Percentiles rank a stretch among this genome's conserved stretches.
These are phyloP conservation scores for Colletotrichum neosansevieriae DNA, from an alignment of 2,329 filamentous ascomycete species.

Conservation along the genomic window DNA sequence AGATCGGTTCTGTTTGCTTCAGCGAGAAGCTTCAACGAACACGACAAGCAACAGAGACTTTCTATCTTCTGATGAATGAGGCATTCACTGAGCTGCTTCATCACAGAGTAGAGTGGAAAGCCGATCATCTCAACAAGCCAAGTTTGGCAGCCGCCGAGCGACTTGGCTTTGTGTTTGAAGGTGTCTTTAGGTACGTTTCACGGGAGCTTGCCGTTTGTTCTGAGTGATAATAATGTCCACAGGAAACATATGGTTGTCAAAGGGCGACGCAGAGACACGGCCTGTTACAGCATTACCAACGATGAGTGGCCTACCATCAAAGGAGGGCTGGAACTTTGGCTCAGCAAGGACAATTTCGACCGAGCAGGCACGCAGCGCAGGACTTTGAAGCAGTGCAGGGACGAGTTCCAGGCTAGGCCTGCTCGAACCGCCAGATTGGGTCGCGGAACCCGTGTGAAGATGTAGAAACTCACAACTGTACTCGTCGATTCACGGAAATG, in stretches of 20 bases:
- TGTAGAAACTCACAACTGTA: too few relatives aligned
- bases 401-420: not conserved
- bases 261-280: conserved; percentile 68
- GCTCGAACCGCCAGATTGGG: too few relatives aligned
- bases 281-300: conserved; percentile 70
- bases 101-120: conserved; percentile 74
- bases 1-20: conserved; percentile 69
- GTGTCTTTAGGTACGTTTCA: conserved; percentile 60
- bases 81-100: conserved; percentile 63
- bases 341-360: conserved; percentile 68
- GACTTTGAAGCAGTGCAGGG: conserved; percentile 54
- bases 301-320: conserved; percentile 67
- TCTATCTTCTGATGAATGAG: conserved; percentile 69
- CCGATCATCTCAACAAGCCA: conserved; percentile 66
- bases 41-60: conserved; percentile 66
- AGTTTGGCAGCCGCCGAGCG: conserved; percentile 67
- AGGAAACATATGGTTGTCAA: conserved; percentile 70
- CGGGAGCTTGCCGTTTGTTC: too few relatives aligned
- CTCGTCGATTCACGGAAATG: conserved; percentile 1
- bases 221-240: not conserved
- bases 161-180: conserved; percentile 71
- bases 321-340: conserved; percentile 64
- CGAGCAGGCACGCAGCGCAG: conserved; percentile 60
- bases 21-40: conserved; percentile 64
- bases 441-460: too few relatives aligned